Conservation (phyloP, 2,329 filamentous ascomycete species). For the Chaetothyriales sp. region DNA sequence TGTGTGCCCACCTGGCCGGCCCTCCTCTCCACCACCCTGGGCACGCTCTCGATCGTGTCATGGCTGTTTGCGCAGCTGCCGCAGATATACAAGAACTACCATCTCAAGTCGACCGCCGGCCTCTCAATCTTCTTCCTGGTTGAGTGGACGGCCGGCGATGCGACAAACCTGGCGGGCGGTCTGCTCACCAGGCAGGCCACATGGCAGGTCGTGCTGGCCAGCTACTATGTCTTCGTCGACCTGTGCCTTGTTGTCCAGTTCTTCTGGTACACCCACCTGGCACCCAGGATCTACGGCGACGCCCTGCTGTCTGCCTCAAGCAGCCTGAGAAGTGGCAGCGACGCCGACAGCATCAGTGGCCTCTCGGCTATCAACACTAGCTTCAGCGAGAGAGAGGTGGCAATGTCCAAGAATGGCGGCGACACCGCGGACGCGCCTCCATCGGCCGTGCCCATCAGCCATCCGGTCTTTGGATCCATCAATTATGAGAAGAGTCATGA, state of each 20-base stretch:
- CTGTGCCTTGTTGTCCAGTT: conserved; percentile 47
- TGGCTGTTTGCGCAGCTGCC: conserved; percentile 57
- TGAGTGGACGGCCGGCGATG: conserved; percentile 51
- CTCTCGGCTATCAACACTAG: conserved; percentile 23
- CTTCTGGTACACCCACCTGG: conserved; percentile 48
- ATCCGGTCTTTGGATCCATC: conserved; percentile 11
- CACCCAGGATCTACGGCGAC: conserved; percentile 31
- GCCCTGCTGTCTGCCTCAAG: conserved; percentile 16
- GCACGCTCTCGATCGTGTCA: conserved; percentile 46
- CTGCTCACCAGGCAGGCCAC: conserved; percentile 48
- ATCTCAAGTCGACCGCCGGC: conserved; percentile 47
- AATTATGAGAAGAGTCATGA: conserved; percentile 12
- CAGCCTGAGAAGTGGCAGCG: conserved; percentile 17
- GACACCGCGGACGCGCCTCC: conserved; percentile 2
- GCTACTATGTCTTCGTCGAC: conserved; percentile 53
- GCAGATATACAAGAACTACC: conserved; percentile 55
- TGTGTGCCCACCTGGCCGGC: conserved; percentile 51
- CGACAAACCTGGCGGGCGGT: conserved; percentile 48
- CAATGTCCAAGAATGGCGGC: conserved; percentile 5
- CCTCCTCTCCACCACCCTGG: conserved; percentile 45
- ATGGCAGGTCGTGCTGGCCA: conserved; percentile 51
- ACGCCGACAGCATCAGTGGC: conserved; percentile 23
- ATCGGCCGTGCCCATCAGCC: conserved; percentile 1
- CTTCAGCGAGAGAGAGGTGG: conserved; percentile 10
- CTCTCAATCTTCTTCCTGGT: conserved; percentile 50